Base-by-base conservation (phyloP, 2,329 filamentous ascomycete genomes). In the Salinomyces thailandicus region DNA sequence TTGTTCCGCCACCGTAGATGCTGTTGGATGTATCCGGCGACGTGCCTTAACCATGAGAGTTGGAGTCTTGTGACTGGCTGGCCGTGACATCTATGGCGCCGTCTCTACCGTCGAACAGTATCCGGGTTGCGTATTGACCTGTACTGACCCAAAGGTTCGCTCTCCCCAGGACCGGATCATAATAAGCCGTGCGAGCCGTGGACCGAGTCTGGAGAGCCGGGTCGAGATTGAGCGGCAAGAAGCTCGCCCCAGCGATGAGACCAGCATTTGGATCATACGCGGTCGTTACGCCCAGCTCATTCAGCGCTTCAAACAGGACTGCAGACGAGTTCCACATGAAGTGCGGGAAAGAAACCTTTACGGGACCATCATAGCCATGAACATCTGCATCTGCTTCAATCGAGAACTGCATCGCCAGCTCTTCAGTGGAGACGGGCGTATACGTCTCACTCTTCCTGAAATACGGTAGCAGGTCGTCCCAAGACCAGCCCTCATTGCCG, bases 401-500 rank as follows among this genome's bases (percentile, higher is more conserved):
- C 5, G 57, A 52, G 38, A 63, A 59, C 30, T 61, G 52, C 11
- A 51, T 33, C 18, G 55, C 53, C 1, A 63, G 37, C 3, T 51
- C 49, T 9, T 52, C 41, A n/a, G 55, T 59, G 12, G 36, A 22
- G 6, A 58, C 51, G 27, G 55, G 52, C 5, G 46, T 48, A 35
- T 56, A 52, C 1, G 50, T 60, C 43, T 62, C 50, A 37, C 50
- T 53, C 35, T 53, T 59, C 42, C 48, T 51, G 43, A 62, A 61
- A 44, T 60, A 61, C 7, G 52, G 54, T 12, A 57, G 46, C 15
- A 71, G 42, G 5, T 61, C 61, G 27, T 71, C 57, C 71, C 71
- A 79, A 1, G 64, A 61, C 75, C 75, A 79, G 2, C 72, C 75
- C 1, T 45, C 38, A 45, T 78, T 79, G 0, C 75, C 75, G 7